A percentile compares a stretch with the other conserved stretches of the same genome.
Conservation (phyloP, 1,284 basidiomycete genomes). For the Rhodotorula sp. region DNA sequence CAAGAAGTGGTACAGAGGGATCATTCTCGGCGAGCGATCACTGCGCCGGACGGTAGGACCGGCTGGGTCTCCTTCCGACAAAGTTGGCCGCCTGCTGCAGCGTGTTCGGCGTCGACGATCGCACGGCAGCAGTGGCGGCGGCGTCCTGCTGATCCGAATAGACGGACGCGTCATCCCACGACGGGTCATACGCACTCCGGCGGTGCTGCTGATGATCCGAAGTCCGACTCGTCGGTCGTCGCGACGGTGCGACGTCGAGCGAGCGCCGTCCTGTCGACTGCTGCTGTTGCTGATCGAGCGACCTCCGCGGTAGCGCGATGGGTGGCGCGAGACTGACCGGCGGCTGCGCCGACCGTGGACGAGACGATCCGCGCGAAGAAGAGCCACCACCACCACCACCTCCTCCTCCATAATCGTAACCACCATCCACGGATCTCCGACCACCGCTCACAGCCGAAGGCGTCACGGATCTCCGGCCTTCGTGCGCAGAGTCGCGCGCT, state of each 20-base stretch:
- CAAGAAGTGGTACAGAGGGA: background rate
- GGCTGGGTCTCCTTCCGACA: background rate
- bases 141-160: background rate
- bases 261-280: background rate
- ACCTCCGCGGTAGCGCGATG: background rate
- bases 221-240: background rate
- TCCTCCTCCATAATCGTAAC: no score
- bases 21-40: background rate
- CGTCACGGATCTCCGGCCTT: background rate
- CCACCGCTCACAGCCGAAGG: background rate
- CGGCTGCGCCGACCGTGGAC: background rate
- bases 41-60: background rate
- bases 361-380: background rate
- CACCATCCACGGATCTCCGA: no score
- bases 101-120: background rate
- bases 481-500: background rate
- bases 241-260: background rate
- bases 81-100: background rate
- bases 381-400: no score
- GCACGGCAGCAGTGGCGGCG: background rate
- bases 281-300: background rate
- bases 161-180: background rate
- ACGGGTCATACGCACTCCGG: background rate
- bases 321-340: background rate
- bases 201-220: background rate